Conservation (phyloP, 1,139 yeast species). For the Blastobotrys illinoisensis region DNA sequence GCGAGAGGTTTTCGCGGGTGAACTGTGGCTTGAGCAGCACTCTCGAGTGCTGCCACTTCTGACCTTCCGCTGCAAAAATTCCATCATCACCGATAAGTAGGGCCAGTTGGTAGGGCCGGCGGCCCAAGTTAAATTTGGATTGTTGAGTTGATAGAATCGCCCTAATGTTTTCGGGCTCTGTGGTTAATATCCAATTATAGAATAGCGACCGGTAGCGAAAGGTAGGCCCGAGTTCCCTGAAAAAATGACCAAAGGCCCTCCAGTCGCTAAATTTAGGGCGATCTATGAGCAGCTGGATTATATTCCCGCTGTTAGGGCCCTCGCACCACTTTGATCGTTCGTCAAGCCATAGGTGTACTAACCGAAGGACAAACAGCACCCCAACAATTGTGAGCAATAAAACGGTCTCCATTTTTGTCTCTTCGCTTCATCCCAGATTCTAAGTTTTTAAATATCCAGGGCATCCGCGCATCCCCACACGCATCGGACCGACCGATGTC, state of each 20-base stretch:
- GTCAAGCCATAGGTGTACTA: background rate
- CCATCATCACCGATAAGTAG: constrained; percentile 48
- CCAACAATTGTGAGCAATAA: background rate
- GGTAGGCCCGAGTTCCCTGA: constrained; percentile 3
- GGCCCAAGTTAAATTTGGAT: constrained; percentile 47
- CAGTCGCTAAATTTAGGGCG: constrained; percentile 1
- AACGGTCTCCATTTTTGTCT: background rate
- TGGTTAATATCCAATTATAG: constrained; percentile 30
- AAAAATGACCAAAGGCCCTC: constrained; percentile 3
- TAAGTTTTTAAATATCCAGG: background rate
- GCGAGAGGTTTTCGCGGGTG: constrained; percentile 49
- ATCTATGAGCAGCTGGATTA: background rate
- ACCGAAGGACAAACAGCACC: background rate
- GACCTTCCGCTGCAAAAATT: constrained; percentile 52
- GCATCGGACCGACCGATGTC: background rate
- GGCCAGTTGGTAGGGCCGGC: constrained; percentile 39
- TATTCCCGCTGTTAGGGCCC: background rate
- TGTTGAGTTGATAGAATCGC: constrained; percentile 38
- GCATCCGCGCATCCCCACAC: no score
- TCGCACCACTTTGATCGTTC: background rate
- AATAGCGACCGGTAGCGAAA: constrained; percentile 1
- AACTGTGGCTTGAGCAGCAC: constrained; percentile 56
- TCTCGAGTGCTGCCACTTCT: constrained; percentile 52
- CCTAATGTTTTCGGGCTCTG: constrained; percentile 44
- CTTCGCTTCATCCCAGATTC: background rate